Conservation (phyloP, 257 asterid species). For the Prunella vulgaris region DNA sequence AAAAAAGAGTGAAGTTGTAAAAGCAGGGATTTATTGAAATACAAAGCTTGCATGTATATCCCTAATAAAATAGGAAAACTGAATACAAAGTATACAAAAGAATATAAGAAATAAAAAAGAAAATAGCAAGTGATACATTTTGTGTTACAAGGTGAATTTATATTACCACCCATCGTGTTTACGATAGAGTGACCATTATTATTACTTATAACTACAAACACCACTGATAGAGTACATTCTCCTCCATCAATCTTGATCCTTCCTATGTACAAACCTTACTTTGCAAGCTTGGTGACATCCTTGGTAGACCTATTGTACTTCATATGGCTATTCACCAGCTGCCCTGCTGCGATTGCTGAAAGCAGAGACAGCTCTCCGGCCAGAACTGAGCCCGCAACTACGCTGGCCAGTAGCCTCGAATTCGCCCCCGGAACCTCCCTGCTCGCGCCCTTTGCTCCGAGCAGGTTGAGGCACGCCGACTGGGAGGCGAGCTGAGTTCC, state of each 20-base stretch:
- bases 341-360: slow-evolving; percentile 40
- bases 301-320: slow-evolving; percentile 39
- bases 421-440: slow-evolving; percentile 41
- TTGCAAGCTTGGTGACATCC: slow-evolving; percentile 23
- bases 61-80: neutral
- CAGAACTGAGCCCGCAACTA: slow-evolving; percentile 38
- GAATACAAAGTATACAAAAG: slow-evolving; percentile 8
- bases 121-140: neutral
- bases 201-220: neutral
- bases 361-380: slow-evolving; percentile 48
- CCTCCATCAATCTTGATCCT: neutral
- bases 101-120: slow-evolving; percentile 9
- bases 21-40: neutral
- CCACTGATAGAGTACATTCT: neutral
- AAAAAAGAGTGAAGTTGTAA: neutral
- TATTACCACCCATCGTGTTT: neutral
- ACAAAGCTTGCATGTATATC: neutral
- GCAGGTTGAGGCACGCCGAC: slow-evolving; percentile 46
- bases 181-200: neutral
- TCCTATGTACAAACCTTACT: neutral
- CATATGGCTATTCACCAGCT: slow-evolving; percentile 41
- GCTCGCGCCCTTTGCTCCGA: slow-evolving; percentile 48
- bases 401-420: slow-evolving; percentile 34
- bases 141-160: neutral
- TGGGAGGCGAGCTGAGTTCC: slow-evolving; percentile 47